Evolutionary conservation across 805 yeast genomes (phyloP), one percentile per base, ranked within the genome.

Genomic region (Schwanniomyces vanrijiae): DNA sequence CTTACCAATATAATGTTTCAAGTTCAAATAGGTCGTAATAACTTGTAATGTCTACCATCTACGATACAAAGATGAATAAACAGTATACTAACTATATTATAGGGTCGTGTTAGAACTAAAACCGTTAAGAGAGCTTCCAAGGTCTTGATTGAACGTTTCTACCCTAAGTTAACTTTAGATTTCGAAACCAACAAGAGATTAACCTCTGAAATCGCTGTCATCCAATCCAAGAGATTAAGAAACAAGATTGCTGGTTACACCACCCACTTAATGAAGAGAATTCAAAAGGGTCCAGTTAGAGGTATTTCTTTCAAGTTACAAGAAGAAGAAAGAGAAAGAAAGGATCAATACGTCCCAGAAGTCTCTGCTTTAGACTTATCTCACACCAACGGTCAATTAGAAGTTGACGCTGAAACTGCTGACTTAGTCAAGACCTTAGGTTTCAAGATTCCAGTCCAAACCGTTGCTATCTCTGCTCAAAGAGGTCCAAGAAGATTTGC

Each of bases 241-340:
- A 94, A 94, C 94, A 94, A 94, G 90, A 95, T 94, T 71, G 99
- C 99, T 76, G 99, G 99, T 78, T 94, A 92, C 96, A 94, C 99
- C 80, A 94, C 99, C 73, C 99, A 94, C 81, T 86, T 94, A 79
- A 95, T 94, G 99, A 94, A 90, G 86, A 91, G 99, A 84, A 94
- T 94, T 75, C 98, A 95, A 82, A 94, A 92, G 86, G 99, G 99
- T 76, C 99, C 99, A 83, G 99, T 94, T 69, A 91, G 98, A 86
- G 99, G 99, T 83, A 95, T 94, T 68, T 94, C 99, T 68, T 94
- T 94, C 96, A 95, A 95, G 81, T 89, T 94, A 74, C 99, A 94
- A 86, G 99, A 94, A 84, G 99, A 94, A 83, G 99, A 94, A 87
- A 92, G 99, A 86, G 99, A 94, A 84, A 89, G 99, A 83, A 94